phyloP scores from a whole-genome alignment of 805 yeast species.

The Barnettozyma pratensis region DNA sequence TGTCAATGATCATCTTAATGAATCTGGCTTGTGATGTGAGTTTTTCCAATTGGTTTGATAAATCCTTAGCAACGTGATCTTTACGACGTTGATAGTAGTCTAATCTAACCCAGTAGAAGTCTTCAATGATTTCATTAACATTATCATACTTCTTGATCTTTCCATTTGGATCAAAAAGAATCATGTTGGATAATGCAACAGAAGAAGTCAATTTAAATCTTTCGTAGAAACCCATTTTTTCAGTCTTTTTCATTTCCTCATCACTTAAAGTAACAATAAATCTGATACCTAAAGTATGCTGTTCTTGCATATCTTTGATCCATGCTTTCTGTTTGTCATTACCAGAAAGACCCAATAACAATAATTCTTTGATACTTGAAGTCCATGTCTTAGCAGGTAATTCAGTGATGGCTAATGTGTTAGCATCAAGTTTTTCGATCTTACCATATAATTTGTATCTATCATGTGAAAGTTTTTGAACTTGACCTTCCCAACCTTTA shows the following conservation, averaged over 20 bases:
- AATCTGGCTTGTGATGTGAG: constrained; percentile 83
- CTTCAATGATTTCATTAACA: constrained; percentile 73
- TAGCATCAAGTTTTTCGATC: constrained; percentile 75
- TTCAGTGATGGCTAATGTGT: constrained; percentile 83
- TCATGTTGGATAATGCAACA: constrained; percentile 80
- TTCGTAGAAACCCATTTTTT: constrained; percentile 72
- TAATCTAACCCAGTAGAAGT: constrained; percentile 79
- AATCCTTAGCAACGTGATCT: constrained; percentile 63
- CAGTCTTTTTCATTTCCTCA: constrained; percentile 81
- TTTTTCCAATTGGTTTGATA: constrained; percentile 71
- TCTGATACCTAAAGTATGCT: constrained; percentile 76
- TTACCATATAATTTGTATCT: constrained; percentile 74
- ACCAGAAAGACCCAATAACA: constrained; percentile 70
- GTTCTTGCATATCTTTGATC: constrained; percentile 94
- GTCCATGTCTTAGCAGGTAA: constrained; percentile 94
- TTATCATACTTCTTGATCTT: constrained; percentile 77
- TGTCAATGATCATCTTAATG: constrained; percentile 83
- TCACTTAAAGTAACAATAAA: constrained; percentile 70
- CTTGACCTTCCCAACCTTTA: constrained; percentile 88
- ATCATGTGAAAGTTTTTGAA: constrained; percentile 60
- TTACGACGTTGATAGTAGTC: constrained; percentile 90
- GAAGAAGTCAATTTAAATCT: constrained; percentile 72
- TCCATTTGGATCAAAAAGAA: constrained; percentile 88
- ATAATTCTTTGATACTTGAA: constrained; percentile 77
- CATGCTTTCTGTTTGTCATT: constrained; percentile 71